Evolutionary conservation across 2,329 filamentous ascomycete genomes (phyloP), one percentile per base, ranked within the genome.

Genomic region (Pseudocercospora crystallina): DNA sequence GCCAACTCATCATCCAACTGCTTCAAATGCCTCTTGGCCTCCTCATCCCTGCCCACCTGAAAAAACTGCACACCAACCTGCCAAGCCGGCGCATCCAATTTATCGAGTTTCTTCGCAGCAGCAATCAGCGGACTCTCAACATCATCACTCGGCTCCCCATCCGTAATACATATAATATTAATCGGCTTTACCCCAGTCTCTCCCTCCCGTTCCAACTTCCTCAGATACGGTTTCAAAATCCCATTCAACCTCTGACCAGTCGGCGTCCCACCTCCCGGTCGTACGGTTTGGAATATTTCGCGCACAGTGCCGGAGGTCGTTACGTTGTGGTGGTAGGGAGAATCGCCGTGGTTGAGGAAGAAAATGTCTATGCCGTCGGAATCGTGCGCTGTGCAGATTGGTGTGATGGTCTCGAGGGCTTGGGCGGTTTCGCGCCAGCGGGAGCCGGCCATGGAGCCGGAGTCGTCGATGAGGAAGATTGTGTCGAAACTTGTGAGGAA

Each of bases 61-160:
- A 97, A 95, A 75, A 97, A 97, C 69, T 97, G 92, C 49, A 97
- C 83, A 31, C 92, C 92, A 8, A 96, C 76, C 73, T 97, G 94
- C 76, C 87, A 87, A 1, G 84, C 79, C 3, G 86, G 83, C 0
- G 90, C 90, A 8, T 84, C 78, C 7, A 87, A 68, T 44, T 71
- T 71, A 63, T 94, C 86, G 30, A 97, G 80, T 64, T 82, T 84
- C 68, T 78, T 79, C 0, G 90, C 92, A 1, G 81, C 76, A 3
- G 72, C 69, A 35, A 89, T 74, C 41, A 97, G 83, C 20, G 84
- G 77, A 7, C 76, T 77, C 68, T 91, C 87, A 0, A 87, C 83
- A 58, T 95, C 89, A 66, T 96, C 90, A 1, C 79, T 84, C 1
- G 94, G 84, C 35, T 78, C 82, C 5, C 94, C 94, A 67, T 97